Evolutionary conservation across 805 yeast genomes (phyloP), one percentile per base, ranked within the genome.

Genomic region (Myxozyma geophila): DNA sequence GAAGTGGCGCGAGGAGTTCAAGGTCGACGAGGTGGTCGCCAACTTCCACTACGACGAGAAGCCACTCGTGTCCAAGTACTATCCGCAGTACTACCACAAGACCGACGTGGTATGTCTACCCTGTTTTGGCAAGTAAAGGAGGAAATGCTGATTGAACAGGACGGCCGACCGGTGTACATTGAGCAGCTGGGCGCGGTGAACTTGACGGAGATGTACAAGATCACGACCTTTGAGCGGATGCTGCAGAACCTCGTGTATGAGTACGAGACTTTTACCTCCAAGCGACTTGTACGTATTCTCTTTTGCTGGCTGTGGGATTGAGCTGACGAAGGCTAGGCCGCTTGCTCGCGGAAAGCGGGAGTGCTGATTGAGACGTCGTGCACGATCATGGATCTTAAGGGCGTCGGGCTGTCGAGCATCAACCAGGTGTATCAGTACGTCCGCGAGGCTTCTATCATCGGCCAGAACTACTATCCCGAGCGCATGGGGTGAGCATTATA

Each of bases 401-500:
- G 98, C 40, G 92, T 93, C 62, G 90, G 97, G 33, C 81, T 95
- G 64, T 80, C 88, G 28, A 79, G 95, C 54, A 96, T 96, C 33
- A 86, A 87, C 68, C 90, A 88, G 75, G 99, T 95, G 49, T 81
- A 91, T 68, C 81, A 87, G 12, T 95, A 92, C 77, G 96, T 95
- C 60, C 87, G 87, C 75, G 98, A 92, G 78, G 97, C 99, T 9
- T 90, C 97, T 13, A 80, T 84, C 73, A 90, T 95, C 72, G 97
- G 98, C 64, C 99, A 95, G 81, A 90, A 95, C 80, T 93, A 90
- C 79, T 95, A 95, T 76, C 99, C 99, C 15, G 99, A 95, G 82
- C 89, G 98, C 78, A 95, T 95, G 99, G 99, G 99, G 74, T 92
- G 90, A 40, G 67, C 43, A 1, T 15, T 28, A 6, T 8, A 39